These are phyloP conservation scores for Gloeostereum incarnatum DNA, from an alignment of 768 basidiomycete species.

Conservation along the genomic window DNA sequence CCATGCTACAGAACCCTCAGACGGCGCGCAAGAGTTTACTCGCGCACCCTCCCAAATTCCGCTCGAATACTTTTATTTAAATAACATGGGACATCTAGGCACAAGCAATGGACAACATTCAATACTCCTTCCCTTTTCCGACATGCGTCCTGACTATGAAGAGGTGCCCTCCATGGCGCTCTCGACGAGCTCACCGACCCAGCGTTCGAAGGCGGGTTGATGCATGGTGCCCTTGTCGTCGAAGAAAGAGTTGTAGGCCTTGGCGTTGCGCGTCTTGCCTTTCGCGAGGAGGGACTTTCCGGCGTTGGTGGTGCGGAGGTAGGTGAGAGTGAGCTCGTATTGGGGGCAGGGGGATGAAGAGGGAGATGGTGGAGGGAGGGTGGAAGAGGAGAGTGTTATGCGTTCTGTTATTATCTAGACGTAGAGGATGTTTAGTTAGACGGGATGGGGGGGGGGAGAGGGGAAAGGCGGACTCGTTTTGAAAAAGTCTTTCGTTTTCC, in stretches of 20 bases:
- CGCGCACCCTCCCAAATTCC: too few species aligned
- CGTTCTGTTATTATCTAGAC: constrained; percentile 86
- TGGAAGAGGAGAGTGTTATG: constrained; percentile 68
- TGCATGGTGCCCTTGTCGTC: constrained; percentile 75
- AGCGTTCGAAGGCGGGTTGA: constrained; percentile 63
- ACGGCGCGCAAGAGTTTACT: too few species aligned
- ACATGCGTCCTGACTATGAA: too few species aligned
- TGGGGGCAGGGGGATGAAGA: too few species aligned
- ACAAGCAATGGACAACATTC: too few species aligned
- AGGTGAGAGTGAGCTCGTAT: constrained; percentile 59
- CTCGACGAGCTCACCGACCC: constrained; percentile 72
- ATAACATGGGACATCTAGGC: too few species aligned
- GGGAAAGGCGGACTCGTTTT: constrained; percentile 53
- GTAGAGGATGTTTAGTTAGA: background rate
- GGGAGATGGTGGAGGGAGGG: constrained; percentile 55
- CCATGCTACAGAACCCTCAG: too few species aligned
- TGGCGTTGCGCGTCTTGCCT: constrained; percentile 47
- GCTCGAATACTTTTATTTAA: too few species aligned
- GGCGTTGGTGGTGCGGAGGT: constrained; percentile 71
- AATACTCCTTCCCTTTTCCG: too few species aligned
- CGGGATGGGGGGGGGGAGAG: background rate
- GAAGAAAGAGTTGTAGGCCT: constrained; percentile 67
- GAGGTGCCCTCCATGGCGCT: constrained; percentile 62
- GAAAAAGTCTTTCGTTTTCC: constrained; percentile 88
- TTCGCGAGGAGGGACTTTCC: constrained; percentile 81